Conservation (phyloP, 2,329 filamentous ascomycete species). For the Calonectria ilicicola region DNA sequence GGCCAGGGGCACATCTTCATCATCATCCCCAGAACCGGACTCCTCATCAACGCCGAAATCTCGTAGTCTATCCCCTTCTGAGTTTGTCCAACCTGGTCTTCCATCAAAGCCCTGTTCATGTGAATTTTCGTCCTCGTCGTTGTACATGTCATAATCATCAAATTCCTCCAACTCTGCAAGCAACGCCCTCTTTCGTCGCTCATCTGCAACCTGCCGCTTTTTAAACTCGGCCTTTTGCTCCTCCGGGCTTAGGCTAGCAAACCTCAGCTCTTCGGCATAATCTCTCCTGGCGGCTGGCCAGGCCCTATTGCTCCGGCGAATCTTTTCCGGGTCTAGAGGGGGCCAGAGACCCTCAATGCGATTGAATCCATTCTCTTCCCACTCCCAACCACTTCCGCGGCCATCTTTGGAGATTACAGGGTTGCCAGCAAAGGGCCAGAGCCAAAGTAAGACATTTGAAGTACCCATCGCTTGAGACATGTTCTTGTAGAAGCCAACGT, state of each 20-base stretch:
- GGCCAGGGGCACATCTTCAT: constrained; percentile 76
- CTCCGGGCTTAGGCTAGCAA: constrained; percentile 53
- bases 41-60: constrained; percentile 88
- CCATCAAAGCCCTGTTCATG: constrained; percentile 49
- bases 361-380: constrained; percentile 84
- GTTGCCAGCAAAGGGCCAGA: constrained; percentile 72
- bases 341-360: constrained; percentile 71
- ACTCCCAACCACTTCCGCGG: constrained; percentile 66
- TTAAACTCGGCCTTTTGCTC: constrained; percentile 63
- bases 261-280: constrained; percentile 47
- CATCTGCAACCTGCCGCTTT: constrained; percentile 61
- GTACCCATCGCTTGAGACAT: constrained; percentile 82
- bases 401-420: constrained; percentile 56
- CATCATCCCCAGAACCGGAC: constrained; percentile 45
- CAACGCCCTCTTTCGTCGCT: constrained; percentile 54
- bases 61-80: constrained; percentile 78
- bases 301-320: constrained; percentile 55
- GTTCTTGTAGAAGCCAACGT: constrained; percentile 81
- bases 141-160: constrained; percentile 67
- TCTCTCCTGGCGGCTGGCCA: constrained; percentile 56
- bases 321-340: constrained; percentile 72
- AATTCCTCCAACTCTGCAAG: constrained; percentile 64
- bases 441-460: constrained; percentile 73
- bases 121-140: constrained; percentile 69
- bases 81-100: constrained; percentile 75